Evolutionary conservation across 148 eudicot genomes (phyloP), one percentile per base, ranked within the genome.

Genomic region (Chenopodium formosanum): DNA sequence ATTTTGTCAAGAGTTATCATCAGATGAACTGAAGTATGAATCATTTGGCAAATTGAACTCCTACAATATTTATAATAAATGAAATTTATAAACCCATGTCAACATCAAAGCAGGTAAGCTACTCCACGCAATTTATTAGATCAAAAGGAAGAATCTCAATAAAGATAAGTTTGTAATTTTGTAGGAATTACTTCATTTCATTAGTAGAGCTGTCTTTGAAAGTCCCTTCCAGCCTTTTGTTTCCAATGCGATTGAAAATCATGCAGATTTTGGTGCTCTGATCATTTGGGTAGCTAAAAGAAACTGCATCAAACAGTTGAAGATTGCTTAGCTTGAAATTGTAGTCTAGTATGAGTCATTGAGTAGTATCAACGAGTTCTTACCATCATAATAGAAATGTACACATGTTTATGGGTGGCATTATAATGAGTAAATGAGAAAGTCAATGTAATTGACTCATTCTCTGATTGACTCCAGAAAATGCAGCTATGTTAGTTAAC

Each of bases 21-120:
- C 83, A 96, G 87, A 65, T 96, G 99, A 81, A 91, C 88, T 74
- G 94, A 81, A 66, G 98, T 94, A 10, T 97, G 92, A 69, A 92
- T 91, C 97, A 96, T 94, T 87, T 94, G 94, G 87, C 98, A 95
- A 79, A 97, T 97, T 77, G 97, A 91, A 87, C 95, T 93, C 97
- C 99, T 95, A 88, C 46, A 80, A 75, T 65, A 5, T 32, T 7
- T 34, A 8, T 29, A 25, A 63, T 46, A 23, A 4, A 37, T 37
- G 40, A 37, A 37, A 37, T 4, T 37, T 4, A 37, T 37, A 37
- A 37, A 7, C 5, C 40, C 5, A 37, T 37, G 40, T 37, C 40
- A 37, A 37, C 40, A 37, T 37, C 40, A 37, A 37, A 37, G 6
- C 6, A 37, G 6, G 40, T 37, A 4, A 37, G 5, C 40, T 37